These are phyloP conservation scores for Crotalaria pallida DNA, from an alignment of 306 rosid species.

Conservation along the genomic window DNA sequence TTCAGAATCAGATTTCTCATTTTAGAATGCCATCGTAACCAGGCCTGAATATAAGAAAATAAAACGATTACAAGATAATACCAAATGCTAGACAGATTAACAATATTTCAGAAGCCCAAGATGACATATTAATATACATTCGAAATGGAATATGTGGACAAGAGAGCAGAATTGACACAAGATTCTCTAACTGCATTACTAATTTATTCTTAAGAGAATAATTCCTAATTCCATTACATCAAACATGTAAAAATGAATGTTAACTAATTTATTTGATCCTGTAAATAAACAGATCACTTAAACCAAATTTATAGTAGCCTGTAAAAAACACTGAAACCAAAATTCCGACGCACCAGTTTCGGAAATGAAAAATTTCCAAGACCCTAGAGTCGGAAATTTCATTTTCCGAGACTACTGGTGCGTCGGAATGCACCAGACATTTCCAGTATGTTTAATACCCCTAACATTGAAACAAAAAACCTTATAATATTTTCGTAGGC, in stretches of 20 bases:
- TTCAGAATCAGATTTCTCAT: constrained; percentile 50
- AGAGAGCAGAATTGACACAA: constrained; percentile 22
- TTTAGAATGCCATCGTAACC: constrained; percentile 75
- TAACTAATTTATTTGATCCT: background rate
- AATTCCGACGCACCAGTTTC: too few species aligned
- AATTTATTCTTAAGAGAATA: constrained; percentile 13
- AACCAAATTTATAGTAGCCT: too few species aligned
- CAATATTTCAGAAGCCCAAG: constrained; percentile 11
- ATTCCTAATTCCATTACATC: background rate
- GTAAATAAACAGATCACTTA: background rate
- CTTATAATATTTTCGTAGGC: too few species aligned
- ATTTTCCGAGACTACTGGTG: too few species aligned
- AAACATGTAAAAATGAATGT: background rate
- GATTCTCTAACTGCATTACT: constrained; percentile 15
- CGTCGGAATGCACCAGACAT: too few species aligned
- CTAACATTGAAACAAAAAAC: too few species aligned
- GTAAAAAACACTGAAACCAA: too few species aligned
- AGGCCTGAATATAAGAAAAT: constrained; percentile 44
- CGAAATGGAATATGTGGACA: constrained; percentile 1
- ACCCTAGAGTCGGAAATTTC: too few species aligned
- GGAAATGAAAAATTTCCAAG: too few species aligned
- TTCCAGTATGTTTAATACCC: too few species aligned
- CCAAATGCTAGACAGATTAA: constrained; percentile 24
- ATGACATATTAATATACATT: constrained; percentile 13
- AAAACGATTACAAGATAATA: constrained; percentile 11